A percentile compares a stretch with the other conserved stretches of the same genome.
These are phyloP conservation scores for Magnaporthales sp. DNA, from an alignment of 2,329 filamentous ascomycete species.

Conservation along the genomic window DNA sequence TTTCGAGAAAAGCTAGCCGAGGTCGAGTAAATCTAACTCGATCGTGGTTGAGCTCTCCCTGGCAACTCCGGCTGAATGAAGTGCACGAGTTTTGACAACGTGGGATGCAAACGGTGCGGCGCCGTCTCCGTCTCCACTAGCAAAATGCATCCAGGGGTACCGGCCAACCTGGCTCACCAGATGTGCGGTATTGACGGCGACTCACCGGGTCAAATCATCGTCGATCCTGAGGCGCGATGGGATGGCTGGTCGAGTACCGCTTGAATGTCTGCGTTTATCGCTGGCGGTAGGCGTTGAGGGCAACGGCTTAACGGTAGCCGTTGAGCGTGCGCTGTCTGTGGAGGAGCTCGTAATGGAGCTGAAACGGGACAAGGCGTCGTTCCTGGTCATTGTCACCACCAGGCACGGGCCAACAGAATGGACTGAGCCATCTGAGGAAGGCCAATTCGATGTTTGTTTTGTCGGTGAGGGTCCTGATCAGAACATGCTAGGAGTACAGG, in stretches of 20 bases:
- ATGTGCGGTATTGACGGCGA: conserved; percentile 5
- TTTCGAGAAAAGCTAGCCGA: neutral
- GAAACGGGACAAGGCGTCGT: conserved; percentile 56
- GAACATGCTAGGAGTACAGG: neutral
- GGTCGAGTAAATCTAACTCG: neutral
- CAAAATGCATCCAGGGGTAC: neutral
- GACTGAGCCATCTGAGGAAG: conserved; percentile 10
- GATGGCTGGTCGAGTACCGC: conserved; percentile 24
- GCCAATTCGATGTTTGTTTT: neutral
- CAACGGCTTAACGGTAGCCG: conserved; percentile 51
- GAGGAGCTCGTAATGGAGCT: conserved; percentile 58
- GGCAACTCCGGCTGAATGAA: neutral
- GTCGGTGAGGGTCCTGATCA: neutral
- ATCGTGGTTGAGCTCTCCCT: neutral
- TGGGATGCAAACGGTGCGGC: neutral
- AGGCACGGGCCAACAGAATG: conserved; percentile 9
- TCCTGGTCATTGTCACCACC: conserved; percentile 55
- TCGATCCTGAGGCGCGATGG: conserved; percentile 47
- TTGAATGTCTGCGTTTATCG: conserved; percentile 9
- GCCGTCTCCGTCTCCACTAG: neutral
- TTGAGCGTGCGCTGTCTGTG: conserved; percentile 58
- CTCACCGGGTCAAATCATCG: conserved; percentile 34
- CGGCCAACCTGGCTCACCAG: neutral
- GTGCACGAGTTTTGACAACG: neutral
- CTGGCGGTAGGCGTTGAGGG: conserved; percentile 15